Evolutionary conservation across 352 stramenopile species (phyloP), one percentile per base, ranked within the genome.

Genomic region (Globisporangium solare): DNA sequence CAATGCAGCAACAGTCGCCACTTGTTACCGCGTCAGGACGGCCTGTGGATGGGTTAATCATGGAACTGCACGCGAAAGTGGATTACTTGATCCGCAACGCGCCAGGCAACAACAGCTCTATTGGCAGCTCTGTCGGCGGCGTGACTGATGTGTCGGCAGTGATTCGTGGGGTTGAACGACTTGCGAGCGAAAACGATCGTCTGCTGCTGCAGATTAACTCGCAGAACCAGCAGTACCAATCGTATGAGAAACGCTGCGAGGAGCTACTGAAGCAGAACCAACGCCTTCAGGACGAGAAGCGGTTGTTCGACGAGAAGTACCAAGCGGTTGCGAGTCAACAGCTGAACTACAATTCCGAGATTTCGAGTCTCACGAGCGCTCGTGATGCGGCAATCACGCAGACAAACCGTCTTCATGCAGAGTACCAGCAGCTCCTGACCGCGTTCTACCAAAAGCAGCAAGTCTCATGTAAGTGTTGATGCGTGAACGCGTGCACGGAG

Each of bases 381-480:
- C 66, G 76, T 8, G 79, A 92, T 41, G 73, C 77, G 37, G 83
- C 83, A 12, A 73, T 89, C 46, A 88, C 76, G 40, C 79, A 92
- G 47, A 81, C 75, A 13, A 92, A 81, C 54, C 76, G 78, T 24
- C 67, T 92, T 37, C 79, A 92, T 47, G 67, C 64, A 1, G 83
- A 92, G 51, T 89, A 90, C 41, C 83, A 92, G 61, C 74, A 89
- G 51, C 63, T 92, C 5, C 63, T 87, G 21, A 77, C 67, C 1
- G 83, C 83, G 13, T 90, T 81, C 42, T 89, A 90, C 62, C 78
- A 90, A 65, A 86, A 88, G 53, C 71, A 88, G 58, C 77, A 89
- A 59, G 60, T 73, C 7, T 62, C 71, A 1, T 70, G 61, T 62
- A 80, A 43, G 67, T 72, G 46, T 51, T 27, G n/a, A 12, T 49